Evolutionary conservation across 768 basidiomycete species (phyloP), one percentile per base, ranked within the genome.

Genomic region (Mycena galopus): DNA sequence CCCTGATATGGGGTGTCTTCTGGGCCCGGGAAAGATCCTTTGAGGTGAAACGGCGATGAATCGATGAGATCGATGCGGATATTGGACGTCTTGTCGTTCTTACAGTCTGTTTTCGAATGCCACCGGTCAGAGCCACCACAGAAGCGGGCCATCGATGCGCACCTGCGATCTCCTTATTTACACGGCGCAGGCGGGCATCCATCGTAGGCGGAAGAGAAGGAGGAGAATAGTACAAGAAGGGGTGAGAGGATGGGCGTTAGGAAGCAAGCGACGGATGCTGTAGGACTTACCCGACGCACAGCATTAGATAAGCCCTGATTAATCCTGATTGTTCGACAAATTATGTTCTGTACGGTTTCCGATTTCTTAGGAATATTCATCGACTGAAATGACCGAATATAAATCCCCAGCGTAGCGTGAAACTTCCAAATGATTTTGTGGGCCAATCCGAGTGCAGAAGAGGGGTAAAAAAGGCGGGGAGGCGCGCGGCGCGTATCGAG

Each of bases 131-230:
- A 50, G 8, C 23, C n/a, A n/a, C 50, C 50, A 51, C 25, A 3
- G 23, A 23, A 25, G 11, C 50, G 11, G 19, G 5, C 8, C 23
- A 7, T n/a, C 30, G 21, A 16, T 50, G 73, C 87, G 72, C 59
- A 92, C 95, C 96, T 73, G 91, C 83, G 71, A 98, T 98, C 85
- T 98, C 96, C 85, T 97, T 98, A 83, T 95, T 96, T 29, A 98
- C 94, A 80, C 96, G 87, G 73, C 96, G 89, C 57, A 96, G 88
- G 69, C 96, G 88, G 66, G 96, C 96, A 79, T 98, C 96, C 90
- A 96, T 96, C 63, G 59, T 50, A 11, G 57, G 37, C 10, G n/a
- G 19, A 5, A 14, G 57, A 14, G 23, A 25, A 2, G 16, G 25
- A 29, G 30, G 9, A 10, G 33, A 35, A 35, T 35, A 12, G 33